These are phyloP conservation scores for Conidiobolus incongruus DNA, from an alignment of 371 early-diverging fungal genomes.

Conservation along the genomic window DNA sequence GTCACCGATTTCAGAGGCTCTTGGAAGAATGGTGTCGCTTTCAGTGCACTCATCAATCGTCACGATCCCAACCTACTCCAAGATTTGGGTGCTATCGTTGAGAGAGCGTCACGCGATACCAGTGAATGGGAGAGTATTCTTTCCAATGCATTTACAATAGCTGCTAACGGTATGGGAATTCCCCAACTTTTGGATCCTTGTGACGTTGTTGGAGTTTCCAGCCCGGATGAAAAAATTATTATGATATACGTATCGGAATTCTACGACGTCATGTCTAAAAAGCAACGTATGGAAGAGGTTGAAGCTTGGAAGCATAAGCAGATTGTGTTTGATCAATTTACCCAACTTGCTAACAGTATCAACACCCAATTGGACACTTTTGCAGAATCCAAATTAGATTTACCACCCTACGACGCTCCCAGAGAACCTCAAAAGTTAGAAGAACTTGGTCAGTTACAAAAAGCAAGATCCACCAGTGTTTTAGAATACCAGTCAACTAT, in stretches of 20 bases:
- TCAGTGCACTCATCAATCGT: conserved; percentile 28
- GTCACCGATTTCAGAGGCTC: conserved; percentile 29
- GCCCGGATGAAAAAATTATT: conserved; percentile 29
- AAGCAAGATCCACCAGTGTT: background rate
- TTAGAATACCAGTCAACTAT: background rate
- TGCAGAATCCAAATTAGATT: no score
- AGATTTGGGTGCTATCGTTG: conserved; percentile 23
- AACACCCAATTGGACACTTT: background rate
- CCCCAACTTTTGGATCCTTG: conserved; percentile 24
- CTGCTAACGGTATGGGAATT: conserved; percentile 18
- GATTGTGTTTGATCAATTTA: background rate
- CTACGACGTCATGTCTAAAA: conserved; percentile 14
- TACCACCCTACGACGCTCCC: no score
- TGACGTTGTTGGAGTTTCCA: conserved; percentile 17
- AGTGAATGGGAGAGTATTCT: conserved; percentile 15
- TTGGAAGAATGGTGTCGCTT: conserved; percentile 41
- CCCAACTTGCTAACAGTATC: background rate
- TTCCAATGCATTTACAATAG: conserved; percentile 20
- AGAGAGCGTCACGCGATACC: background rate
- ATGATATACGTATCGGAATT: conserved; percentile 31
- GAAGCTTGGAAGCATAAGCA: background rate
- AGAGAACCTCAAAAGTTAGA: background rate
- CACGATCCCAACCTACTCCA: conserved; percentile 20
- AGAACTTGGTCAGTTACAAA: background rate
- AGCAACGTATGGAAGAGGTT: conserved; percentile 4